Base-by-base conservation (phyloP, 2,329 filamentous ascomycete genomes). In the Epichloe hybrida region DNA sequence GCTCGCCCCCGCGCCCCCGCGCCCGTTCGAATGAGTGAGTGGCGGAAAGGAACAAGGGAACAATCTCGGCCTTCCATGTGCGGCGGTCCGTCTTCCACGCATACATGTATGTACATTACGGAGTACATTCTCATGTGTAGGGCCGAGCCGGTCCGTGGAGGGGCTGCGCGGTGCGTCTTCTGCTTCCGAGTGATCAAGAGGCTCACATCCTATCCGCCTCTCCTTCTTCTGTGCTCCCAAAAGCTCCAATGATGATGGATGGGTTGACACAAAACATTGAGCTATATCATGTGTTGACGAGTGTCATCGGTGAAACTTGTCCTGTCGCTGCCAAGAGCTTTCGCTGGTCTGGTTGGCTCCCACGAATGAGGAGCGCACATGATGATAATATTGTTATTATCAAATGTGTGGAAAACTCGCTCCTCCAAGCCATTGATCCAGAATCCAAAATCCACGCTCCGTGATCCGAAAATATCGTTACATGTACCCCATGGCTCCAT, bases 31-130 rank as follows among this genome's bases (percentile, higher is more conserved):
- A 20, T 17, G 39, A 41, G 17, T 27, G 23, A 27, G 23, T 41
- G 39, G 40, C 40, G 40, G 45, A 43, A 15, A 13, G 45, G 21
- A 15, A 41, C 43, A 55, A 41, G 42, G 42, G 49, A 55, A 53
- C 46, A 50, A 39, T 50, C 51, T 53, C 52, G 51, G 57, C 54
- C 52, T 59, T 54, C 53, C 52, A 56, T 56, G 53, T 54, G 52
- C 58, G 55, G 54, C 58, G 55, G 54, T 52, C 55, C 57, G 53
- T 61, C 59, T 55, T 56, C 55, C 54, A 52, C 56, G 54, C 59
- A 57, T 54, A 48, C 34, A 17, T 17, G 17, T 17, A 17, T 17
- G 17, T 17, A 17, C 17, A 17, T 17, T 17, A 17, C 17, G 17
- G 17, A 17, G 17, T 31, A 9, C 27, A 31, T 31, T 45, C 27